Evolutionary conservation across 2,329 filamentous ascomycete species (phyloP), one percentile per base, ranked within the genome.

Genomic region (Gliomastix tumulicola): DNA sequence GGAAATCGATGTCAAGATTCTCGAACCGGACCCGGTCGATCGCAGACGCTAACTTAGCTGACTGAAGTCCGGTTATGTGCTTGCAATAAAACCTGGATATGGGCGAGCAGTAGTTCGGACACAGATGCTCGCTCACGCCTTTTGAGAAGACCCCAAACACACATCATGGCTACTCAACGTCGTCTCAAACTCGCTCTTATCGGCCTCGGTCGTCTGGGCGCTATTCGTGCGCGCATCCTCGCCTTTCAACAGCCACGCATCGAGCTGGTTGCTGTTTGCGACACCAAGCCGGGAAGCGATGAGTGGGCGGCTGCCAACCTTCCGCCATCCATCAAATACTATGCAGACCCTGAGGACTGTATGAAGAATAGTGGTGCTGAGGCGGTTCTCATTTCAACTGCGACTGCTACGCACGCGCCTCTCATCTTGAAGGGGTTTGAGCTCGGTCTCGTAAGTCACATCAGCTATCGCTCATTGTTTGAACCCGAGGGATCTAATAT

Each of bases 181-280:
- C 40, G 44, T 21, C 41, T 44, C 38, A 46, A 44, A 34, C 35
- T 49, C 19, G 44, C 44, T 35, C 34, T 53, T 21, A 49, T 55
- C 36, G 51, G 51, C 35, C 46, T 55, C 27, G 51, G 52, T 37
- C 51, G 49, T 19, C 44, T 55, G 6, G 51, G 52, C 17, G 42
- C 40, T 33, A 45, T 59, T 30, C 56, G 53, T 17, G 55, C 55
- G 11, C 46, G 46, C 30, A 59, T 59, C 35, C 49, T 59, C 28
- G 49, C 50, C 23, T 55, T 53, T 35, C 49, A 55, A 28, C 55
- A 58, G 42, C 56, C 55, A 36, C 54, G 55, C 13, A 53, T 58
- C 35, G 52, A 60, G 39, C 46, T 58, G 10, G 50, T 58, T 21
- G 53, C 54, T 12, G 54, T 47, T 18, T 57, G 54, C 39, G 53